These are phyloP conservation scores for Puccinia polysora DNA, from an alignment of 1,284 basidiomycete genomes.

Conservation along the genomic window DNA sequence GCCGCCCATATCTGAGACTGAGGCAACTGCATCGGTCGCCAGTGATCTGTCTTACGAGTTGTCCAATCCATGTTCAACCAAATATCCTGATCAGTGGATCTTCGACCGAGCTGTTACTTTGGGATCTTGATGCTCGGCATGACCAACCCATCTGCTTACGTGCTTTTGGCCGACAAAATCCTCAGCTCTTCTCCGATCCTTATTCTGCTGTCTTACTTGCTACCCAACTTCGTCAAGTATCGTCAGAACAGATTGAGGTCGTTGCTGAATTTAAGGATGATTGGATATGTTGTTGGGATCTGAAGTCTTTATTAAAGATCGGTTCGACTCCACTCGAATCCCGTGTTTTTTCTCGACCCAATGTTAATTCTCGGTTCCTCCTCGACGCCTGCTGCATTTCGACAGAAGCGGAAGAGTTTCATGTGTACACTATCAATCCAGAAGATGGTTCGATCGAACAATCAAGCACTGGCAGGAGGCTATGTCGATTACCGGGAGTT, in stretches of 20 bases:
- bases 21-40: conserved; percentile 5
- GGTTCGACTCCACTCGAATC: not conserved
- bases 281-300: conserved; percentile 1
- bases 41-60: conserved; percentile 2
- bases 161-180: conserved; percentile 9
- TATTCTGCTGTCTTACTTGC: conserved; percentile 1
- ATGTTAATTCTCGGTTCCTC: not conserved
- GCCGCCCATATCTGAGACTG: not conserved
- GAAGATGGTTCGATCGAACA: not conserved
- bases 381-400: conserved; percentile 6
- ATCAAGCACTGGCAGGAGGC: not conserved
- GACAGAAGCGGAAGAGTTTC: not conserved
- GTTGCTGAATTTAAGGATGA: conserved; percentile 7
- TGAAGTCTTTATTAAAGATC: not conserved
- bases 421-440: not conserved
- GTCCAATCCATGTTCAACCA: not conserved
- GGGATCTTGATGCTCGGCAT: not conserved
- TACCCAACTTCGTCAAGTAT: not conserved
- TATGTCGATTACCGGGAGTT: not conserved
- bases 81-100: conserved; percentile 6
- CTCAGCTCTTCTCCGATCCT: conserved; percentile 1
- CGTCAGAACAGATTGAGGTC: not conserved
- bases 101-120: not conserved
- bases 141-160: conserved; percentile 1
- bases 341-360: not conserved